Base-by-base conservation (phyloP, 495 filamentous ascomycete species). In the Neurospora pannonica region DNA sequence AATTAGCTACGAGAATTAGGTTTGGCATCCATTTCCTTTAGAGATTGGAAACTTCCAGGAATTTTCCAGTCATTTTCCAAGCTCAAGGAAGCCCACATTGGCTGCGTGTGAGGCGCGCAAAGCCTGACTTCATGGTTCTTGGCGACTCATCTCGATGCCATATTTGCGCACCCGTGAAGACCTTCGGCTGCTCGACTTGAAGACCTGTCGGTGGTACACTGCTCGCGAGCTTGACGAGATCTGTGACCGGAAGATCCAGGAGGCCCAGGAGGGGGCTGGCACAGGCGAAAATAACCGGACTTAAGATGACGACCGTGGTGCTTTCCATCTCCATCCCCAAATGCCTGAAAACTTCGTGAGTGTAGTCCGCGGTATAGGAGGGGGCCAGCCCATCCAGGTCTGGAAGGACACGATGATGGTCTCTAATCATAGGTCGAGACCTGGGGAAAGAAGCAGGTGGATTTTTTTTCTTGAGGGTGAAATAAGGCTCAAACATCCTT, bases 361-460 rank as follows among this genome's bases (percentile, higher is more conserved):
- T 17, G 0, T 6, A 42, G 39, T 42, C 39, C 5, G 39, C 39
- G 39, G 39, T 46, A 46, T n/a, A 46, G 19, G 42, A 10, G 3
- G 19, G 0, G 1, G 42, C 19, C 42, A 46, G 42, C 42, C 3
- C 19, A n/a, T 21, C 7, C 19, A 46, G 42, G 8, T 9, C 42
- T 21, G 42, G 42, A n/a, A 46, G 19, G 2, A 0, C 42, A 21
- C 0, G 0, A 0, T 46, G 42, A 0, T n/a, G 7, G 1, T 21
- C 19, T 46, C 19, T n/a, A 10, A 21, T 46, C 19, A n/a, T 46
- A 1, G 19, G 42, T 21, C n/a, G 3, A n/a, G 19, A 48, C 9
- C 9, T 48, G 43, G 43, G n/a, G n/a, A 21, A 21, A 48, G 43
- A 48, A 48, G n/a, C n/a, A 48, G 43, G n/a, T 21, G 3, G 0